A percentile compares a stretch with the other conserved stretches of the same genome.
Conservation (phyloP, 2,329 filamentous ascomycete genomes). For the Alternaria postmessia region DNA sequence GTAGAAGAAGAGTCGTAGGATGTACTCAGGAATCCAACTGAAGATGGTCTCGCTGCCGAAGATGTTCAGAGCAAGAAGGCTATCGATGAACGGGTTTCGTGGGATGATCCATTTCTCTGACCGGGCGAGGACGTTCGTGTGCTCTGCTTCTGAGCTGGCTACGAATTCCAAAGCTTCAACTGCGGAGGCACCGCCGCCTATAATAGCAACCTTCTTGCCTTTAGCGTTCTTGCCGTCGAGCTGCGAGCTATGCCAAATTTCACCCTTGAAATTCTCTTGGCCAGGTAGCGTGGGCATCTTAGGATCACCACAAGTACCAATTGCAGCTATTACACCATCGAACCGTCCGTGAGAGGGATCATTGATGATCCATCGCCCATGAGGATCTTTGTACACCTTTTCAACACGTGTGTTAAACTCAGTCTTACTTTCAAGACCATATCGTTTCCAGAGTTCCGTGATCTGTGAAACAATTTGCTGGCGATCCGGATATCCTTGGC, state of each 20-base stretch:
- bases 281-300: conserved; percentile 75
- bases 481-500: conserved; percentile 77
- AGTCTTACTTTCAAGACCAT: conserved; percentile 74
- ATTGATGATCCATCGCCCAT: conserved; percentile 81
- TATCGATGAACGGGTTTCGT: conserved; percentile 76
- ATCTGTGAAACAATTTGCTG: conserved; percentile 79
- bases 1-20: conserved; percentile 83
- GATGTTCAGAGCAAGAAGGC: conserved; percentile 77
- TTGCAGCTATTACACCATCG: conserved; percentile 78
- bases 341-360: conserved; percentile 74
- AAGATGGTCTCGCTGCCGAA: conserved; percentile 79
- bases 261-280: conserved; percentile 75
- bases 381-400: conserved; percentile 72
- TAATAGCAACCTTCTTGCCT: conserved; percentile 77
- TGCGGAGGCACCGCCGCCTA: conserved; percentile 82
- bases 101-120: conserved; percentile 91
- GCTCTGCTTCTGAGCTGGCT: conserved; percentile 68
- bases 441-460: conserved; percentile 75
- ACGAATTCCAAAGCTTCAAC: conserved; percentile 86
- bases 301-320: conserved; percentile 81
- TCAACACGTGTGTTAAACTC: conserved; percentile 75
- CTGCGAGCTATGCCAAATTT: conserved; percentile 77
- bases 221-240: conserved; percentile 76
- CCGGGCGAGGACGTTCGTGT: conserved; percentile 76
- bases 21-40: conserved; percentile 78